Evolutionary conservation across 805 yeast species (phyloP).

Genomic region (Starmerella asiatica): DNA sequence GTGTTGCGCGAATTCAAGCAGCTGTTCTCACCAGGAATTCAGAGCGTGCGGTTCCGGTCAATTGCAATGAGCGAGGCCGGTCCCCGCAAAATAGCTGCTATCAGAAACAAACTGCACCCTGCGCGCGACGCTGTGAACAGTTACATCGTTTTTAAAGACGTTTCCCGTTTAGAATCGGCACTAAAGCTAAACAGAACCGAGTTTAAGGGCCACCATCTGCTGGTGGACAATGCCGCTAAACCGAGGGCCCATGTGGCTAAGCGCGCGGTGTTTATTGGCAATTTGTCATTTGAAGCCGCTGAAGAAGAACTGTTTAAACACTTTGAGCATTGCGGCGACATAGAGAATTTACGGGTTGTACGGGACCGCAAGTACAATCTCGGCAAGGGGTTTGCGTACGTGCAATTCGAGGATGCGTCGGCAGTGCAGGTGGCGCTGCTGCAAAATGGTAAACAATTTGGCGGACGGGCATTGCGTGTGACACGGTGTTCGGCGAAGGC

Average conservation of each 20-base stretch:
- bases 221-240: constrained; percentile 88
- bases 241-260: constrained; percentile 77
- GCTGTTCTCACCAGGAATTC: constrained; percentile 32
- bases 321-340: constrained; percentile 53
- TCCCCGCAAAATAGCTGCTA: constrained; percentile 86
- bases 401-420: constrained; percentile 58
- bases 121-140: constrained; percentile 75
- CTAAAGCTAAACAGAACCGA: constrained; percentile 48
- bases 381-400: constrained; percentile 96
- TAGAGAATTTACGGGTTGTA: constrained; percentile 78
- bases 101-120: constrained; percentile 61
- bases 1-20: constrained; percentile 51
- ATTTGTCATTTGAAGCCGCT: constrained; percentile 78
- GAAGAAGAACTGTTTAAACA: constrained; percentile 84
- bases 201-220: constrained; percentile 59
- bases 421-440: constrained; percentile 71
- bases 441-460: constrained; percentile 53
- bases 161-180: constrained; percentile 34
- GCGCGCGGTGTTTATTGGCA: constrained; percentile 81
- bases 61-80: constrained; percentile 75
- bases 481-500: constrained; percentile 41
- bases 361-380: constrained; percentile 87
- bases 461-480: constrained; percentile 55
- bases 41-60: constrained; percentile 77
- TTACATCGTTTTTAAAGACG: constrained; percentile 59